Evolutionary conservation across 805 yeast genomes (phyloP).

Genomic region (Kodamaea sagamina): DNA sequence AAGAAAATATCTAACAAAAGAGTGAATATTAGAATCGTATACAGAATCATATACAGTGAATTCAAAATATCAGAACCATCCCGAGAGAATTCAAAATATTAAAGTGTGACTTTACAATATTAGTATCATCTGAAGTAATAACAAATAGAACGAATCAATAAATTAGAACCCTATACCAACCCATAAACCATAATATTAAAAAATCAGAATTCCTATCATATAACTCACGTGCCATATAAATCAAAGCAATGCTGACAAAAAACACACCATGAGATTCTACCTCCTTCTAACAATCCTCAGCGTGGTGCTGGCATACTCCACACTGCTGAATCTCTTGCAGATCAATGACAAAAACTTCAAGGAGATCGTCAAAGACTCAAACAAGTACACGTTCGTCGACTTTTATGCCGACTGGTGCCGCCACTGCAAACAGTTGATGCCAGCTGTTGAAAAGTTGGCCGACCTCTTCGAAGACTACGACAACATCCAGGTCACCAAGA

Average conservation of each 20-base stretch:
- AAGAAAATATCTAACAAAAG: too few relatives aligned
- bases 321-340: constrained; percentile 36
- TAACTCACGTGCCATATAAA: neutral
- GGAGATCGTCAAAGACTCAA: constrained; percentile 56
- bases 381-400: constrained; percentile 46
- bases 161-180: too few relatives aligned
- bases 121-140: too few relatives aligned
- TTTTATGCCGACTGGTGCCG: constrained; percentile 74
- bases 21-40: too few relatives aligned
- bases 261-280: constrained; percentile 11
- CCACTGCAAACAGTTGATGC: constrained; percentile 62
- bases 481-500: constrained; percentile 50
- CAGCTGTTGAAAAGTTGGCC: constrained; percentile 39
- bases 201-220: too few relatives aligned
- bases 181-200: too few relatives aligned
- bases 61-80: too few relatives aligned
- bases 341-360: constrained; percentile 55
- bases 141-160: too few relatives aligned
- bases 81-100: too few relatives aligned
- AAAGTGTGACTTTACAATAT: too few relatives aligned
- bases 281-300: constrained; percentile 5
- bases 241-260: constrained; percentile 3
- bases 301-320: constrained; percentile 12
- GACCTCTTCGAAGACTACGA: constrained; percentile 32
- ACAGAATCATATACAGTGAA: too few relatives aligned